Conservation (phyloP, 2,329 filamentous ascomycete species). For the Exophiala calicioides region DNA sequence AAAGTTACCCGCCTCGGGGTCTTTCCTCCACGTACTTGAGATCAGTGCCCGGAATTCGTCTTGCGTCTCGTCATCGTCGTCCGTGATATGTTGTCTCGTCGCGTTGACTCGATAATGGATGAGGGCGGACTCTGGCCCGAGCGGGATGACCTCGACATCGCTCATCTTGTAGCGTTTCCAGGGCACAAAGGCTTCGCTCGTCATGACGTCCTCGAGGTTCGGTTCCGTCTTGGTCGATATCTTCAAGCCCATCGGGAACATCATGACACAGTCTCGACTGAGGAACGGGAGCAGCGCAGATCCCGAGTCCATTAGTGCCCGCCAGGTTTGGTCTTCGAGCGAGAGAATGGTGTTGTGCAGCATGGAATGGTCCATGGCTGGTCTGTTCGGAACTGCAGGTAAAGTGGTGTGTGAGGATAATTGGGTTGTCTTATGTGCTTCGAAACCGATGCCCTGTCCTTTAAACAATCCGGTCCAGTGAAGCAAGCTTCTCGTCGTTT, state of each 20-base stretch:
- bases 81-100: conserved; percentile 23
- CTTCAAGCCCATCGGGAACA: conserved; percentile 30
- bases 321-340: conserved; percentile 32
- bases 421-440: too few relatives aligned
- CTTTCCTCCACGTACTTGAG: conserved; percentile 29
- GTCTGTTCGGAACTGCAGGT: too few relatives aligned
- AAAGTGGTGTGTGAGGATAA: too few relatives aligned
- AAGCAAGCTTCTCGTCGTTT: too few relatives aligned
- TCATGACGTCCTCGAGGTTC: conserved; percentile 30
- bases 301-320: conserved; percentile 26
- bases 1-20: conserved; percentile 27
- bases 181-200: conserved; percentile 31
- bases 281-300: conserved; percentile 29
- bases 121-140: conserved; percentile 27
- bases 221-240: conserved; percentile 25
- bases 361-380: conserved; percentile 20
- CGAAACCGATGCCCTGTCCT: too few relatives aligned
- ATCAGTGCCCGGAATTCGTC: conserved; percentile 29
- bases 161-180: conserved; percentile 28
- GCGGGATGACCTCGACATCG: conserved; percentile 25
- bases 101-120: conserved; percentile 30
- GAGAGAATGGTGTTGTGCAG: conserved; percentile 26
- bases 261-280: conserved; percentile 30
- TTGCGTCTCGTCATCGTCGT: conserved; percentile 24
- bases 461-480: too few relatives aligned